Evolutionary conservation across 2,329 filamentous ascomycete species (phyloP).

Genomic region (Trichoderma cornu-damae): DNA sequence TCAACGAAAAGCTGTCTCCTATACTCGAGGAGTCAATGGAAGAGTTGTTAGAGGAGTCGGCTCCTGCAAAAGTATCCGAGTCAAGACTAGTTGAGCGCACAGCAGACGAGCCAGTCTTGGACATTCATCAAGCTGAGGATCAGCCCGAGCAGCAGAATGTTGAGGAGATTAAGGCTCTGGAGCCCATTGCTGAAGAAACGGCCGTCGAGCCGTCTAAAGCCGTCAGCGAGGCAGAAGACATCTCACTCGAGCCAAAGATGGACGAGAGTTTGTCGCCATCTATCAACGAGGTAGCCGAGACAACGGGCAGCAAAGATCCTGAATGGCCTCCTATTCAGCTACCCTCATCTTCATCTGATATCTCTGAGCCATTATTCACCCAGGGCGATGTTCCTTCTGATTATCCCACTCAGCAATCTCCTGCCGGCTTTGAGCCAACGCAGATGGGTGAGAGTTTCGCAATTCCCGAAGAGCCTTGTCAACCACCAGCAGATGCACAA

Average conservation of each 20-base stretch:
- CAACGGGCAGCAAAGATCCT: not conserved
- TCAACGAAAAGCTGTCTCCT: conserved; percentile 6
- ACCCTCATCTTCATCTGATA: conserved; percentile 22
- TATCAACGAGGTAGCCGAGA: not conserved
- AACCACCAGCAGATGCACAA: not conserved
- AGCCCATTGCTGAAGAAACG: not conserved
- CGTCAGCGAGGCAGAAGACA: not conserved
- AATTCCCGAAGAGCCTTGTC: not conserved
- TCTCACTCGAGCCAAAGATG: not conserved
- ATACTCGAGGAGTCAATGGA: conserved; percentile 5
- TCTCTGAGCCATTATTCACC: conserved; percentile 32
- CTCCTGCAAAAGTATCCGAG: conserved; percentile 1
- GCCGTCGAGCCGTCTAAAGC: not conserved
- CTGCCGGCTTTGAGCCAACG: conserved; percentile 23
- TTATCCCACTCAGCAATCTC: conserved; percentile 24
- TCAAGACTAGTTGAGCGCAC: not conserved
- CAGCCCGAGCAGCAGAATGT: not conserved
- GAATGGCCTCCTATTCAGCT: not conserved
- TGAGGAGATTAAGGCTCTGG: not conserved
- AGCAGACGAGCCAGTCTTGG: not conserved
- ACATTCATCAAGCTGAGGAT: not conserved
- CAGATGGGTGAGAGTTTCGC: conserved; percentile 24
- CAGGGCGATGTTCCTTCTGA: conserved; percentile 28
- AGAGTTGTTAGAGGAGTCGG: not conserved
- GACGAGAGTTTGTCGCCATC: not conserved